Base-by-base conservation (phyloP, 192 early-diverging fungal genomes). In the Backusella luteola region DNA sequence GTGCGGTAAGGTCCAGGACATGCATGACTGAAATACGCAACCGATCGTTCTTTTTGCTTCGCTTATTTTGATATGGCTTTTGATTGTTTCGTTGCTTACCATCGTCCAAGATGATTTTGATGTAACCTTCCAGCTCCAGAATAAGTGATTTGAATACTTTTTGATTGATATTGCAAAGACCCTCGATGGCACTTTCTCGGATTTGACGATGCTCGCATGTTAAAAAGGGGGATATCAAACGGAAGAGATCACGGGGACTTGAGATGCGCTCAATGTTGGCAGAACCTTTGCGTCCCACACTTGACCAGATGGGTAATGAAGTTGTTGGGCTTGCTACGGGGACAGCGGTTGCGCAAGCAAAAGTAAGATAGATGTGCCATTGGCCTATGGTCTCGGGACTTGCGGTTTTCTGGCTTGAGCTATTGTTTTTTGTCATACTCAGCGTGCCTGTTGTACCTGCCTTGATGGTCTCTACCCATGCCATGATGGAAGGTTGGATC, bases 1-100 rank as follows among this genome's bases (percentile, higher is more conserved):
- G 85, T 0, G 92, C 90, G 1, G 94, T 90, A 26, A 93, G 73
- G 34, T 90, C 87, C 14, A 94, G 75, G 1, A 96, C 83, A 66
- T 95, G 92, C 42, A 92, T 90, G 21, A 95, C 73, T 59, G 92
- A 92, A 26, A 86, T 88, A 5, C 93, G 87, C 23, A 95, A 79
- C 9, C 92, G 87, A 71, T 96, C 94, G 17, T 86, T 75, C 69
- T 88, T 90, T 70, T 86, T 88, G 53, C 78, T 86, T 34, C 87
- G 87, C 53, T 89, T 92, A 76, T 83, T 85, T 59, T 85, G 85
- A 77, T 85, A 84, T 0, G 83, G 77, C 7, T 88, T 90, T 78
- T 84, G 81, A 78, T 83, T 77, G 29, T 76, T 76, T 70, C 83
- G 85, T 59, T 85, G 83, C 56, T 89, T 81, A 49, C 85, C 84